These are phyloP conservation scores for Cladophialophora chaetospira DNA, from an alignment of 2,329 filamentous ascomycete species.

Conservation along the genomic window DNA sequence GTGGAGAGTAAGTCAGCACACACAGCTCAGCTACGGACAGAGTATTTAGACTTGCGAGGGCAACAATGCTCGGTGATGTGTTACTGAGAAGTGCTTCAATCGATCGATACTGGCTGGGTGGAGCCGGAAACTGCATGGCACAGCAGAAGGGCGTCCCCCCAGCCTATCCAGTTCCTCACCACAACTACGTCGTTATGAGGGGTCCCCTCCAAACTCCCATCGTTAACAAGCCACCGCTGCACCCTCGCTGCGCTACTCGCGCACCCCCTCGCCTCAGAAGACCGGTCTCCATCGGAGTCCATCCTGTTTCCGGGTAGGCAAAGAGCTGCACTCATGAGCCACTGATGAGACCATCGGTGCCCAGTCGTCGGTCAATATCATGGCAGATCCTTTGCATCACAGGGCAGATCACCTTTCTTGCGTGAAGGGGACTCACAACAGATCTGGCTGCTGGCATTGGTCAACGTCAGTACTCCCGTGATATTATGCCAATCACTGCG, in stretches of 20 bases:
- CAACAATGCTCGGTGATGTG: neutral
- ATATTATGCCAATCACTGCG: slow-evolving; percentile 18
- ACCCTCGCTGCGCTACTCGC: neutral
- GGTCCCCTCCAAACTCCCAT: slow-evolving; percentile 1
- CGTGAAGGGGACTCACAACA: slow-evolving; percentile 21
- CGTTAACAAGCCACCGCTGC: neutral
- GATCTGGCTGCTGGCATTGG: slow-evolving; percentile 26
- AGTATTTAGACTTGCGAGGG: slow-evolving; percentile 11
- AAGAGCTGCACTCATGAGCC: neutral
- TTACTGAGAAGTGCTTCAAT: slow-evolving; percentile 7
- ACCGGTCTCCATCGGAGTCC: too few relatives aligned
- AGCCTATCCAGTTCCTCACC: too few relatives aligned
- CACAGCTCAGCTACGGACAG: slow-evolving; percentile 5
- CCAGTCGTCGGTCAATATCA: neutral
- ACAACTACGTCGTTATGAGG: neutral
- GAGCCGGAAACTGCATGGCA: neutral
- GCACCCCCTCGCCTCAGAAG: neutral
- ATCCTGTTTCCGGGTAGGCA: slow-evolving; percentile 5
- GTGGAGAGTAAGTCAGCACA: neutral
- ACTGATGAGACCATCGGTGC: neutral
- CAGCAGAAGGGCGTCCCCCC: too few relatives aligned
- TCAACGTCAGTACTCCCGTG: slow-evolving; percentile 13
- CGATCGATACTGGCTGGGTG: neutral
- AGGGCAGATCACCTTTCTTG: slow-evolving; percentile 10
- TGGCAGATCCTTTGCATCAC: slow-evolving; percentile 13